Base-by-base conservation (phyloP, 208 protist species). In the Trypanosoma cruzi region DNA sequence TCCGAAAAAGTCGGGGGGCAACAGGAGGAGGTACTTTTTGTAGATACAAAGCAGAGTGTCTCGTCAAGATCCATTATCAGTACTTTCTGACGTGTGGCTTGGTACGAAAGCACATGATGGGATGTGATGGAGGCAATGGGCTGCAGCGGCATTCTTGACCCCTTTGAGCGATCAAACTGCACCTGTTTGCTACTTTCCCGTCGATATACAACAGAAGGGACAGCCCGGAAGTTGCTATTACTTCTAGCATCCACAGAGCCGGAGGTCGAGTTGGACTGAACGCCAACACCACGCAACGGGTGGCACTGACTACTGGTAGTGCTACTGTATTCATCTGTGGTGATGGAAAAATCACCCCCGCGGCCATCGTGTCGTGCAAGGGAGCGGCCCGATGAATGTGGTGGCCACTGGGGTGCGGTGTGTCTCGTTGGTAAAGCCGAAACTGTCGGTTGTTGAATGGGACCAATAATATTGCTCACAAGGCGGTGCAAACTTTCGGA, bases 31-130 rank as follows among this genome's bases (percentile, higher is more conserved):
- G 72, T 76, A 18, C 81, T 81, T 46, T 75, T 84, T 4, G 91
- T 96, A 24, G 91, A 87, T 28, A 89, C 88, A 73, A 92, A 84
- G 46, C 86, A 93, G 44, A 96, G 85, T n/a, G 91, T 96, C 61
- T 96, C 91, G 57, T 96, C 91, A 18, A 96, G 80, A 70, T 96
- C 91, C 37, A 96, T 80, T 31, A 94, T 88, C n/a, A 96, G 78
- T 29, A 96, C 91, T 67, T 96, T 96, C 61, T 94, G 86, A 4
- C 91, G 86, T 49, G 90, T 96, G 1, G 87, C 90, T 20, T 83
- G 85, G 71, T 96, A 96, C 24, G 87, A 92, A 31, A 96, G 77
- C 2, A 96, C 90, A 76, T 96, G 90, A 58, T 92, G 84, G 2
- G 78, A 76, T 0, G 87, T 92, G 74, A 96, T 96, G 56, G 80